Evolutionary conservation across 768 basidiomycete species (phyloP).

Genomic region (Ephemerocybe angulata): DNA sequence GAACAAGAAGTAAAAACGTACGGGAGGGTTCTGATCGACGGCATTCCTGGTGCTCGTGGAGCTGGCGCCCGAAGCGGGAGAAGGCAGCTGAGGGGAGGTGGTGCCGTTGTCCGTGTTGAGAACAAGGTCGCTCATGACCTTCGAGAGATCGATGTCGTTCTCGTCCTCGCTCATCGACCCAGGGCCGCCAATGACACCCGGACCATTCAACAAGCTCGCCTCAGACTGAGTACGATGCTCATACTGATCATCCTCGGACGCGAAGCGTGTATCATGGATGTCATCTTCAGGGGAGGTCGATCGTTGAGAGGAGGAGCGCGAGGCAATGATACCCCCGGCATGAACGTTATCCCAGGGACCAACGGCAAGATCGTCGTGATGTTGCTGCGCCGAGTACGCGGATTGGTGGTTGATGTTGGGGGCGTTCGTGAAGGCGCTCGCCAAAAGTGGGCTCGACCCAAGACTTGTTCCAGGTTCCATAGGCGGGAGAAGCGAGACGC

Average conservation of each 20-base stretch:
- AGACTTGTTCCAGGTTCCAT: conserved; percentile 16
- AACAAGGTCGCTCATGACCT: conserved; percentile 45
- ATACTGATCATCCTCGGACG: neutral
- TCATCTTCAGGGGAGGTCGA: conserved; percentile 29
- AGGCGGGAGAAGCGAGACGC: conserved; percentile 14
- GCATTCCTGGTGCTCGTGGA: conserved; percentile 41
- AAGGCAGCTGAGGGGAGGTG: conserved; percentile 72
- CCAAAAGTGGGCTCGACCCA: conserved; percentile 21
- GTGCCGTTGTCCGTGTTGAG: conserved; percentile 53
- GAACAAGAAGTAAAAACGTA: conserved; percentile 31
- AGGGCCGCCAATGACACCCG: conserved; percentile 16
- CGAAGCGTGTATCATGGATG: neutral
- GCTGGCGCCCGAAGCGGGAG: conserved; percentile 66
- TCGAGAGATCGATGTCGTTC: conserved; percentile 29
- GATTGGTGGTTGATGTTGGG: conserved; percentile 4
- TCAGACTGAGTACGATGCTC: conserved; percentile 18
- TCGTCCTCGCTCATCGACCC: conserved; percentile 16
- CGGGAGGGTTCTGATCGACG: conserved; percentile 92
- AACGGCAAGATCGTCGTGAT: conserved; percentile 28
- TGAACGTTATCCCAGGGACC: conserved; percentile 45
- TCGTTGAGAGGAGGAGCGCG: conserved; percentile 26
- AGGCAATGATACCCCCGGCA: conserved; percentile 9
- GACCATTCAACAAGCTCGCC: conserved; percentile 30
- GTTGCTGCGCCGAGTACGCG: neutral
- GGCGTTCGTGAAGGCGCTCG: conserved; percentile 12